Conservation (phyloP, 2,329 filamentous ascomycete species). For the Didymella arachidicola region DNA sequence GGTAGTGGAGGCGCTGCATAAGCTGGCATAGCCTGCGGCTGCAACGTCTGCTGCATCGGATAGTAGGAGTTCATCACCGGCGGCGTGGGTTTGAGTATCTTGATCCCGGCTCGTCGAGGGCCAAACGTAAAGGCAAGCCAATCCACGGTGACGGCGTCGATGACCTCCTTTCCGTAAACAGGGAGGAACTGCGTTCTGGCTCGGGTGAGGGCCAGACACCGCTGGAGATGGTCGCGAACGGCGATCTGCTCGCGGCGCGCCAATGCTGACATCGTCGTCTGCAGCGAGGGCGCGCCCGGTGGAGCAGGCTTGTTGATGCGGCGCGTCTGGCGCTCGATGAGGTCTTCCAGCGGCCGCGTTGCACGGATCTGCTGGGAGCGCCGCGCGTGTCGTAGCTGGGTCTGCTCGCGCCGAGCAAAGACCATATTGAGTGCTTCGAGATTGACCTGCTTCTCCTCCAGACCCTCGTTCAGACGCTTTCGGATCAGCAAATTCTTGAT, state of each 20-base stretch:
- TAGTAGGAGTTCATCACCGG: slow-evolving; percentile 16
- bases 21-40: slow-evolving; percentile 6
- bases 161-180: slow-evolving; percentile 80
- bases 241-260: slow-evolving; percentile 71
- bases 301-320: slow-evolving; percentile 60
- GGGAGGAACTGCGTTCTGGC: slow-evolving; percentile 81
- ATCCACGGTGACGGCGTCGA: slow-evolving; percentile 74
- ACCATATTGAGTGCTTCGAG: slow-evolving; percentile 81
- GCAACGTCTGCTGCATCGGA: slow-evolving; percentile 16
- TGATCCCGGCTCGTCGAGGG: slow-evolving; percentile 52
- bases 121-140: slow-evolving; percentile 47
- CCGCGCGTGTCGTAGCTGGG: slow-evolving; percentile 61
- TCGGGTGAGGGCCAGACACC: slow-evolving; percentile 80
- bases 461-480: slow-evolving; percentile 67
- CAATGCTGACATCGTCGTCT: slow-evolving; percentile 74
- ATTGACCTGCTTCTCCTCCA: slow-evolving; percentile 70
- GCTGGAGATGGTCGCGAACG: slow-evolving; percentile 76
- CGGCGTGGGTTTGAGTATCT: slow-evolving; percentile 24
- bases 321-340: slow-evolving; percentile 74
- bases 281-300: slow-evolving; percentile 67
- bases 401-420: slow-evolving; percentile 71
- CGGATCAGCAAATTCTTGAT: slow-evolving; percentile 75
- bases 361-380: slow-evolving; percentile 62
- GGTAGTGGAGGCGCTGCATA: slow-evolving; percentile 16
- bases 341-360: slow-evolving; percentile 71